Conservation (phyloP, 129 eudicot genomes). For the Oenanthe sinensis region DNA sequence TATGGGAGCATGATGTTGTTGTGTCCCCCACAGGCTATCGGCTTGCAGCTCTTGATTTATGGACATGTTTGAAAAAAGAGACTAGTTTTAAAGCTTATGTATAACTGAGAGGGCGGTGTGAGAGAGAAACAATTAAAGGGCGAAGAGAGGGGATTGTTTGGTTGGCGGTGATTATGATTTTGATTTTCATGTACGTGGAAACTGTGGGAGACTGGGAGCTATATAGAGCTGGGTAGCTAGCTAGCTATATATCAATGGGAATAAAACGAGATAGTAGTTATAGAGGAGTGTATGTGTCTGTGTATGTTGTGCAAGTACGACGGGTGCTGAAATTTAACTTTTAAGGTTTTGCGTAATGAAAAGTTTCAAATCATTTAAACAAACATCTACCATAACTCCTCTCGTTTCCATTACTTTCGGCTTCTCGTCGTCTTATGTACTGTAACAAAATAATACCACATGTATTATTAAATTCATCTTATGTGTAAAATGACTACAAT, state of each 20-base stretch:
- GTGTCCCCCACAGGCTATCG: conserved; percentile 46
- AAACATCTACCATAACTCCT: not conserved
- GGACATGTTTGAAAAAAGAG: conserved; percentile 20
- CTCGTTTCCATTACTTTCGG: not conserved
- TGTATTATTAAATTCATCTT: no score
- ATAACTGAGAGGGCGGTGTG: not conserved
- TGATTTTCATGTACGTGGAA: conserved; percentile 15
- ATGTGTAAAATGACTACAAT: no score
- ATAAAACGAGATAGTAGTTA: not conserved
- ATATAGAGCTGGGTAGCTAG: not conserved
- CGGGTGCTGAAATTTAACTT: conserved; percentile 4
- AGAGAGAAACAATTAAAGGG: no score
- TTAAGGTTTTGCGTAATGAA: conserved; percentile 11
- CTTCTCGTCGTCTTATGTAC: not conserved
- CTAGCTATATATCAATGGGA: not conserved
- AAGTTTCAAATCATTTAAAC: not conserved
- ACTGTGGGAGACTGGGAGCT: conserved; percentile 12
- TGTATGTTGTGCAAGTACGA: not conserved
- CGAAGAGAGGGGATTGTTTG: not conserved
- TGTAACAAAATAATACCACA: not conserved
- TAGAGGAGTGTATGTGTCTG: not conserved
- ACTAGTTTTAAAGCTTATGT: not conserved
- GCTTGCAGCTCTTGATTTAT: conserved; percentile 48
- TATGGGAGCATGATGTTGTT: conserved; percentile 19
- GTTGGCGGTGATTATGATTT: conserved; percentile 7